These are phyloP conservation scores for Boletellus sp. DNA, from an alignment of 768 basidiomycete species.

Conservation along the genomic window DNA sequence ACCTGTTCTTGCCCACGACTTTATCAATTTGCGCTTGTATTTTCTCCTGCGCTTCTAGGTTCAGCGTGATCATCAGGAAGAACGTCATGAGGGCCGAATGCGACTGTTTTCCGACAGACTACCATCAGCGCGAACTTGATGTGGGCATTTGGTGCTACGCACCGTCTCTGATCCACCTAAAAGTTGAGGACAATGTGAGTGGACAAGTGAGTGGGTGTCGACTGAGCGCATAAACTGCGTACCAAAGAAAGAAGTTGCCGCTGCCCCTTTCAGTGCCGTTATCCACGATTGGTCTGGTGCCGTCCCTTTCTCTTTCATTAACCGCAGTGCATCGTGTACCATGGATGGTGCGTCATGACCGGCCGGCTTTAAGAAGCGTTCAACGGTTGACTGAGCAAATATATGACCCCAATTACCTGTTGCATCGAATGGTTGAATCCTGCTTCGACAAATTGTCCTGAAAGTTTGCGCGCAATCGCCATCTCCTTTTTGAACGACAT, in stretches of 20 bases:
- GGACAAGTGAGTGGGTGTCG: background rate
- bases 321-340: slow-evolving; percentile 9
- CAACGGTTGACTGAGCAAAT: background rate
- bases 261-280: slow-evolving; percentile 5
- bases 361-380: background rate
- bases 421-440: slow-evolving; percentile 6
- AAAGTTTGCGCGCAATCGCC: background rate
- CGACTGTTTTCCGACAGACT: background rate
- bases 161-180: slow-evolving; percentile 11
- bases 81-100: slow-evolving; percentile 2
- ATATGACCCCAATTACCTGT: background rate
- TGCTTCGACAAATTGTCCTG: background rate
- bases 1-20: slow-evolving; percentile 3
- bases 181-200: background rate
- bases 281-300: slow-evolving; percentile 1
- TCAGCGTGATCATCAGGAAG: slow-evolving; percentile 9
- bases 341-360: slow-evolving; percentile 1
- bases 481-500: slow-evolving; percentile 5
- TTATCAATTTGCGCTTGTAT: slow-evolving; percentile 12
- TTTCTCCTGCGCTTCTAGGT: slow-evolving; percentile 7
- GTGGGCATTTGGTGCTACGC: background rate
- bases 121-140: background rate
- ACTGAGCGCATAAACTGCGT: background rate
- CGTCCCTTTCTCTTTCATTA: background rate
- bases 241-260: slow-evolving; percentile 13